Evolutionary conservation across 108 stramenopile species (phyloP), one percentile per base, ranked within the genome.

Genomic region (Schizochytrium sp.): DNA sequence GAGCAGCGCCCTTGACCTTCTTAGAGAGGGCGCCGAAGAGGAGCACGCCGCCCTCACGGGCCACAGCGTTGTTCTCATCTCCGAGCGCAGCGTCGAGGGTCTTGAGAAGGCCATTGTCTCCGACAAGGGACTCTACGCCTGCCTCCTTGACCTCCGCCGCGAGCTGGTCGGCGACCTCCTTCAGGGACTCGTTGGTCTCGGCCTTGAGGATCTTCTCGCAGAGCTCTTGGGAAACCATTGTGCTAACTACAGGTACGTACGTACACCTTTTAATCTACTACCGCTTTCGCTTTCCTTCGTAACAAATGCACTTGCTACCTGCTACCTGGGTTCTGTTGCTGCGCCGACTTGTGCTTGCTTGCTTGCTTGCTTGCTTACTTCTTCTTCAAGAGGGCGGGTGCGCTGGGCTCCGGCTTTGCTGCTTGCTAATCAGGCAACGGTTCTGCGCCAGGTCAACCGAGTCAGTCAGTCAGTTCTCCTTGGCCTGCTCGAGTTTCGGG

Each of bases 241-340:
- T 28, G 28, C 28, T 28, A 28, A 28, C 28, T 28, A 28, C 28
- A 28, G 28, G 28, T 28, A 28, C 28, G 28, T 28, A 72, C 97
- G 98, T 98, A 88, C 98, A 94, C 92, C 95, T 96, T 96, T 99
- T 99, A 60, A 96, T 89, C 87, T 98, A 53, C n/a, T 89, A 90
- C 95, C 98, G 98, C 94, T 98, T 96, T 90, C 98, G 98, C 95
- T 97, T 98, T 17, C 17, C 59, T 60, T 60, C 19, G 19, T 60
- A n/a, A n/a, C 59, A n/a, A n/a, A n/a, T 60, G 19, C 28, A n/a
- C 59, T 60, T 60, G 59, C 59, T 17, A 60, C 59, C 19, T 17
- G 28, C 59, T 60, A 60, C 59, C 28, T 60, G 17, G 59, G 19
- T 60, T n/a, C 59, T n/a, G 59, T 17, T 60, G 19, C 19, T 17